Evolutionary conservation across 495 filamentous ascomycete genomes (phyloP).

Genomic region (Lasiosphaeria hispida): DNA sequence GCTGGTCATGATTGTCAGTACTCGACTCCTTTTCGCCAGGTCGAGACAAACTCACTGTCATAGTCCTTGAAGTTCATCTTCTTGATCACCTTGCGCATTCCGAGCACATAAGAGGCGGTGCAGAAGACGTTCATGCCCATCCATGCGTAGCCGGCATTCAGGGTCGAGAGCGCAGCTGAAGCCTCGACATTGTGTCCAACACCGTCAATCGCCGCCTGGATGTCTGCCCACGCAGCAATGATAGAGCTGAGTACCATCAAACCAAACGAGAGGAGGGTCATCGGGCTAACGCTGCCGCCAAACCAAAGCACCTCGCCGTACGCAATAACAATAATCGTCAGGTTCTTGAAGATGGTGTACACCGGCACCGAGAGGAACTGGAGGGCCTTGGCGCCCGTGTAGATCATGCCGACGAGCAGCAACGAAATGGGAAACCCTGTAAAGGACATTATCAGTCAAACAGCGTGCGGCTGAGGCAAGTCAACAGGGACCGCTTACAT

Average conservation of each 20-base stretch:
- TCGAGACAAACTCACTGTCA: constrained; percentile 70
- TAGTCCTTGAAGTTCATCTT: constrained; percentile 99
- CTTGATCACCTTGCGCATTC: constrained; percentile 98
- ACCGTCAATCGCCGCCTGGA: constrained; percentile 74
- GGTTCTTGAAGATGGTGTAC: constrained; percentile 99
- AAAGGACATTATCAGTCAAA: constrained; percentile 25
- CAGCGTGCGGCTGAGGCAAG: not conserved
- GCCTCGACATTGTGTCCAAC: constrained; percentile 60
- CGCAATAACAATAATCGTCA: constrained; percentile 98
- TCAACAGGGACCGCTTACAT: constrained; percentile 55
- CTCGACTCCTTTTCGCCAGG: not conserved
- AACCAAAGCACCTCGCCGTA: constrained; percentile 99
- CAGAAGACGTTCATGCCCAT: constrained; percentile 98
- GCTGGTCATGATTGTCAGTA: constrained; percentile 51
- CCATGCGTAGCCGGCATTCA: constrained; percentile 97
- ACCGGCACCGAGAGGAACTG: constrained; percentile 97
- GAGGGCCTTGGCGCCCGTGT: constrained; percentile 93
- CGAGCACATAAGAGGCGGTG: constrained; percentile 83
- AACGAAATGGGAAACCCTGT: constrained; percentile 97
- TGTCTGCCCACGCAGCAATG: constrained; percentile 97
- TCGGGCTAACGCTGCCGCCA: constrained; percentile 82
- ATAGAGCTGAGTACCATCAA: constrained; percentile 96
- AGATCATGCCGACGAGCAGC: constrained; percentile 98
- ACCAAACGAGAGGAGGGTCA: constrained; percentile 92
- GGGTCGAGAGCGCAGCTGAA: constrained; percentile 73